These are phyloP conservation scores for Hymenoscyphus albidus DNA, from an alignment of 2,329 filamentous ascomycete genomes.

Conservation along the genomic window DNA sequence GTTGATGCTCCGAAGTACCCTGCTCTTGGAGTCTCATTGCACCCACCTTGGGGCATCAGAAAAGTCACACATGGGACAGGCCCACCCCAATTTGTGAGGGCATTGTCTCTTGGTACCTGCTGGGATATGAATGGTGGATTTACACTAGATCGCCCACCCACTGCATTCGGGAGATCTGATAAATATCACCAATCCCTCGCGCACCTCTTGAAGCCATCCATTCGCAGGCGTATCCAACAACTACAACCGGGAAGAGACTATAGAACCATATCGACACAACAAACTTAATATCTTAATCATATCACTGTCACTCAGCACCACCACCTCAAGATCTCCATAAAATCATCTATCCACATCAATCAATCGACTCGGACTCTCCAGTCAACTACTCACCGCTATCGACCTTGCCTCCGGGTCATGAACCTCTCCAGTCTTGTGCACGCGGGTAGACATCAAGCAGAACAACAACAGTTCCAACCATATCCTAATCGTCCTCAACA, in stretches of 20 bases:
- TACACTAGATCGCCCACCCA: conserved; percentile 48
- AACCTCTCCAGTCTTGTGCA: conserved; percentile 37
- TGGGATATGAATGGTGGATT: conserved; percentile 48
- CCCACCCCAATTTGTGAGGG: conserved; percentile 56
- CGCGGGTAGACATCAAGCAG: conserved; percentile 31
- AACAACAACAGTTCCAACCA: conserved; percentile 27
- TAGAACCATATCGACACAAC: conserved; percentile 36
- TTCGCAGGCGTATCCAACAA: conserved; percentile 32
- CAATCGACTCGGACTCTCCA: conserved; percentile 9
- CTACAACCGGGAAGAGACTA: conserved; percentile 27
- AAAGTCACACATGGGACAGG: conserved; percentile 35
- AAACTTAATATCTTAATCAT: conserved; percentile 30
- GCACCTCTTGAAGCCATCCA: conserved; percentile 32
- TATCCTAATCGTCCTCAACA: conserved; percentile 34
- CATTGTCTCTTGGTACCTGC: conserved; percentile 42
- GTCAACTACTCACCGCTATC: conserved; percentile 3
- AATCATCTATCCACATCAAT: conserved; percentile 5
- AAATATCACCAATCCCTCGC: conserved; percentile 44
- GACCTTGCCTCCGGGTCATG: conserved; percentile 28
- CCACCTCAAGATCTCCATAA: conserved; percentile 1
- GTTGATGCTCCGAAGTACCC: conserved; percentile 28
- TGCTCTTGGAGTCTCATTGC: conserved; percentile 27
- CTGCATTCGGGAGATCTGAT: conserved; percentile 49
- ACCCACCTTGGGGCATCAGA: conserved; percentile 34
- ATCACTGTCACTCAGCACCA: conserved; percentile 22